Evolutionary conservation across 169 alveolate genomes (phyloP).

Genomic region (Babesia caballi): DNA sequence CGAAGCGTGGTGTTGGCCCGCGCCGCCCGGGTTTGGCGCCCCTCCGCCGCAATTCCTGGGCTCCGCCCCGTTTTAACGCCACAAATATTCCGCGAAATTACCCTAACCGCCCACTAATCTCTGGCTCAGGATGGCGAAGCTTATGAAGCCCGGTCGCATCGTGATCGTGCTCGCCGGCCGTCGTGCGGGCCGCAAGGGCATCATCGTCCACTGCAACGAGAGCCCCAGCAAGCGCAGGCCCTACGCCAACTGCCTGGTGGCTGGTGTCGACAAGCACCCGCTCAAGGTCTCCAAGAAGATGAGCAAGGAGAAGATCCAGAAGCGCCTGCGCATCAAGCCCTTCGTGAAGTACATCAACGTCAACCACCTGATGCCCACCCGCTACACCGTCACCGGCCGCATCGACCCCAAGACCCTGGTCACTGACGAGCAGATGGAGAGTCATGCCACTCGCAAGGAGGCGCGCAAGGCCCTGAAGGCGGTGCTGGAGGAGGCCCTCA

Average conservation of each 20-base stretch:
- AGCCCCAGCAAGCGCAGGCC: conserved; percentile 92
- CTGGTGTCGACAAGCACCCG: conserved; percentile 97
- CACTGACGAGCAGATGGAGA: conserved; percentile 64
- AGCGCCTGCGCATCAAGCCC: conserved; percentile 91
- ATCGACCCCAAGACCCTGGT: conserved; percentile 67
- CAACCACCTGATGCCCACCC: conserved; percentile 98
- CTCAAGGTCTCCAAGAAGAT: conserved; percentile 89
- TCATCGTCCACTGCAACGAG: conserved; percentile 93
- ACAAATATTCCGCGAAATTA: too few species aligned
- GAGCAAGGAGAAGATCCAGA: conserved; percentile 89
- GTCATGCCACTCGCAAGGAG: conserved; percentile 48
- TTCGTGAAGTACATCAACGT: conserved; percentile 95
- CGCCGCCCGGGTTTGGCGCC: neutral
- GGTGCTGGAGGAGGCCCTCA: conserved; percentile 55
- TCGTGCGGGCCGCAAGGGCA: conserved; percentile 98
- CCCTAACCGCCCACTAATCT: neutral
- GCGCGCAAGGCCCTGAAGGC: conserved; percentile 65
- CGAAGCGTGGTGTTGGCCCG: neutral
- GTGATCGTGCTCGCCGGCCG: conserved; percentile 96
- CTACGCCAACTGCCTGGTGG: conserved; percentile 93
- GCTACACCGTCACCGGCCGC: conserved; percentile 72
- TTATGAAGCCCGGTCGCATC: conserved; percentile 95
- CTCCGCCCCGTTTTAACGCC: neutral
- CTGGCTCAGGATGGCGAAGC: conserved; percentile 70
- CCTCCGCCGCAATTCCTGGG: neutral